Evolutionary conservation across 768 basidiomycete species (phyloP).

Genomic region (Mycena capillaripes): DNA sequence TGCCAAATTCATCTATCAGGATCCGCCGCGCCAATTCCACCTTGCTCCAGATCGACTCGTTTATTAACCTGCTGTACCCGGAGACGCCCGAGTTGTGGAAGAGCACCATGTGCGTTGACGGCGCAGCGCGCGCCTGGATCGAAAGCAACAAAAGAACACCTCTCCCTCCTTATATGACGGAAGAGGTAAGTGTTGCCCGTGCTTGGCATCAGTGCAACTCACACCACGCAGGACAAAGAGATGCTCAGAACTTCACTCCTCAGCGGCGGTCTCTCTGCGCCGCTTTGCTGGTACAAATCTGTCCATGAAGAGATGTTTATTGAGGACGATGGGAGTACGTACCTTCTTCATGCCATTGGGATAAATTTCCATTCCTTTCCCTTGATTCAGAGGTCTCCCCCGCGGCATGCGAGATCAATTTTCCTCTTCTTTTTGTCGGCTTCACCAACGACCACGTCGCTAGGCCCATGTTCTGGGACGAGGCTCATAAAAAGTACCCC

Average conservation of each 20-base stretch:
- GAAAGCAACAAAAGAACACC: slow-evolving; percentile 44
- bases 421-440: slow-evolving; percentile 25
- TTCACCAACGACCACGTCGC: slow-evolving; percentile 15
- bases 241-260: slow-evolving; percentile 36
- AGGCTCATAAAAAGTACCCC: background rate
- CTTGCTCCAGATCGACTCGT: slow-evolving; percentile 58
- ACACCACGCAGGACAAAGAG: slow-evolving; percentile 42
- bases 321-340: slow-evolving; percentile 53
- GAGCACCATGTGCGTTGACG: slow-evolving; percentile 51
- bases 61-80: slow-evolving; percentile 49
- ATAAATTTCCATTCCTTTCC: no score
- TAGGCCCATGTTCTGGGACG: background rate
- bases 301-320: slow-evolving; percentile 40
- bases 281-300: slow-evolving; percentile 53
- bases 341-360: no score
- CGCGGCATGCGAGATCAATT: background rate
- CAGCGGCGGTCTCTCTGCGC: slow-evolving; percentile 47
- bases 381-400: background rate
- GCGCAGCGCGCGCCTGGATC: slow-evolving; percentile 53
- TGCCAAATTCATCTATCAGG: background rate
- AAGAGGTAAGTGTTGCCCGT: slow-evolving; percentile 42
- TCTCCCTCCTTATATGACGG: slow-evolving; percentile 46
- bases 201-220: background rate
- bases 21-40: background rate
- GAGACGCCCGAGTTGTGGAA: slow-evolving; percentile 52